Base-by-base conservation (phyloP, 345 rosid genomes). In the Isatis tinctoria region DNA sequence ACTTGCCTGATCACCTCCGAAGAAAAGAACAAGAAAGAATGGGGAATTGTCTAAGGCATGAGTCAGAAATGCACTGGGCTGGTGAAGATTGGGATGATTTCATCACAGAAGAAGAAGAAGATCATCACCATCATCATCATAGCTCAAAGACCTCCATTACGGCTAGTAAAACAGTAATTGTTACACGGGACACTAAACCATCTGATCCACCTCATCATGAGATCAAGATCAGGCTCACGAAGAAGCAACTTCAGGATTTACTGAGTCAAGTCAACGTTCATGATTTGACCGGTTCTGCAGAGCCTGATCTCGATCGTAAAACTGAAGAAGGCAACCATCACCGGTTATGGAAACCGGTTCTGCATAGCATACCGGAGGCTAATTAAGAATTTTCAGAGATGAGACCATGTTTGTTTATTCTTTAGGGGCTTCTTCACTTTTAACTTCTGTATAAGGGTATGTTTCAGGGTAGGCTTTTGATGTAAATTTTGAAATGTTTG, bases 331-430 rank as follows among this genome's bases (percentile, higher is more conserved):
- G 9, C 52, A 35, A 73, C 26, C 78, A 77, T 14, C 79, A 77
- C 8, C 68, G 84, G 59, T 11, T 72, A 8, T 90, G 96, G 98
- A 82, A 69, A 80, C 98, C 97, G 16, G 85, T 68, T 24, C 78
- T 92, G 8, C 87, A 85, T 47, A 88, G 86, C 30, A 88, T 92
- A 75, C 97, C 96, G n/a, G 98, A 92, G 82, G 80, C 75, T 51
- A 75, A 84, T 30, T 81, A 33, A 52, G 24, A 80, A 20, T 20
- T 14, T 11, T 6, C 5, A 48, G 18, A 41, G 63, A 48, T 40
- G 18, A 53, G 17, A 53, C 17, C 66, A n/a, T 59, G 28, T 60
- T 60, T 74, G 57, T 75, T 61, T 67, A 75, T 48, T 67, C 49
- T 13, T 48, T 60, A n/a, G 47, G 9, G 41, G 7, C 32, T 69